Base-by-base conservation (phyloP, 129 eudicot genomes). In the Tanacetum coccineum region DNA sequence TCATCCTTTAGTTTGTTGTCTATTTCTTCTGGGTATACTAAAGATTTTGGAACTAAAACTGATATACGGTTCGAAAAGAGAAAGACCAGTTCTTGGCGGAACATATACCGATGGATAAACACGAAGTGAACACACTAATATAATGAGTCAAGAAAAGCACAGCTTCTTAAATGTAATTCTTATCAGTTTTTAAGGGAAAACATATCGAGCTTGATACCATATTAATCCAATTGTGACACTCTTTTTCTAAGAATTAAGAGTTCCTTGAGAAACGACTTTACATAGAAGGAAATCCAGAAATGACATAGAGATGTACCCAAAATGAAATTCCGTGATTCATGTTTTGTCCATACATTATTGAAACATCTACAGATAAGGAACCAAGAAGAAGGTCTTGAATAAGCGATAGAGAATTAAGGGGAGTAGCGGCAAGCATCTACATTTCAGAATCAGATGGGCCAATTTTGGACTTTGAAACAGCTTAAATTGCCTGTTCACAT, bases 281-380 rank as follows among this genome's bases (percentile, higher is more conserved):
- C n/a, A n/a, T n/a, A 57, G 13, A 57, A 13, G 25, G 58, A 19
- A 19, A 39, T 9, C 66, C 25, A 60, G 25, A 58, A 58, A 39
- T 1, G 17, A 26, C 63, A 58, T 28, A 22, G 26, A 22, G 26
- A 22, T 22, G 26, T 22, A 28, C 32, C 32, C 32, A 28, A 28
- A 28, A 28, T 28, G 87, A 78, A 75, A 91, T 87, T 10, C 95
- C 97, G 89, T 81, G 57, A 88, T 28, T 28, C 32, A 2, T 28
- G 91, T 26, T 80, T 85, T 3, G 1, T 22, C 1, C 25, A 22
- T 2, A 22, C 25, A 22, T 22, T 0, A 22, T 22, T 22, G 25
- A 22, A 22, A 2, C 25, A 22, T 22, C 25, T n/a, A n/a, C n/a
- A n/a, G n/a, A n/a, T n/a, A n/a, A n/a, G n/a, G n/a, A n/a, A n/a